Base-by-base conservation (phyloP, 164 flowering plant genomes). In the Vitis riparia region DNA sequence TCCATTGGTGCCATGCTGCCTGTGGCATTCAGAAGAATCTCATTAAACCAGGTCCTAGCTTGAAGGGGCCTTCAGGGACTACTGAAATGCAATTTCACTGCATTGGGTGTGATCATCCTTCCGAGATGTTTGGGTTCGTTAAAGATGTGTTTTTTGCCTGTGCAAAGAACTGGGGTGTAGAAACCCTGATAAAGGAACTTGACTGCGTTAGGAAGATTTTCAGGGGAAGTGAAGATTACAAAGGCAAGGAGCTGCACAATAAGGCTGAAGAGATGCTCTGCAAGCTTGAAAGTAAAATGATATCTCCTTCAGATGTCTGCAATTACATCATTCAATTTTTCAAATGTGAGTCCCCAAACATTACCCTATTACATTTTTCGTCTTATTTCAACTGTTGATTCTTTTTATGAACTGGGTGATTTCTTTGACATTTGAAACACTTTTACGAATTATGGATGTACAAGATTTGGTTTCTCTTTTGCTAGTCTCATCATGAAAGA, bases 1-100 rank as follows among this genome's bases (percentile, higher is more conserved):
- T 91, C 5, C 99, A 93, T 71, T 93, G 99, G 99, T 95, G 97
- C 70, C 99, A 94, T 83, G 95, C 99, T 49, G 79, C 82, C 10
- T 94, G 99, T 78, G 97, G 92, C 51, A 80, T 91, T 44, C 79
- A 87, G 73, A 84, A 65, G 80, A 83, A 88, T 65, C 89, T 89
- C 58, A 91, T 94, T 37, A 87, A 65, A 77, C 90, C 95, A 0
- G 93, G 93, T 32, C 88, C 85, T 7, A 85, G 88, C 78, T 77
- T 83, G 75, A 86, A 85, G 71, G 97, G 91, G 14, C 83, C 82
- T 8, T 47, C 81, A 0, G 98, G 94, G 44, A 76, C 88, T 8
- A 73, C 79, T 23, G 92, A 88, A 85, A 82, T 91, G 97, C 95
- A 88, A 61, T 91, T 89, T 67, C 83, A 92, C 71, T 94, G 99